Evolutionary conservation across 345 rosid genomes (phyloP), one percentile per base, ranked within the genome.

Genomic region (Eucalyptus shirleyi): DNA sequence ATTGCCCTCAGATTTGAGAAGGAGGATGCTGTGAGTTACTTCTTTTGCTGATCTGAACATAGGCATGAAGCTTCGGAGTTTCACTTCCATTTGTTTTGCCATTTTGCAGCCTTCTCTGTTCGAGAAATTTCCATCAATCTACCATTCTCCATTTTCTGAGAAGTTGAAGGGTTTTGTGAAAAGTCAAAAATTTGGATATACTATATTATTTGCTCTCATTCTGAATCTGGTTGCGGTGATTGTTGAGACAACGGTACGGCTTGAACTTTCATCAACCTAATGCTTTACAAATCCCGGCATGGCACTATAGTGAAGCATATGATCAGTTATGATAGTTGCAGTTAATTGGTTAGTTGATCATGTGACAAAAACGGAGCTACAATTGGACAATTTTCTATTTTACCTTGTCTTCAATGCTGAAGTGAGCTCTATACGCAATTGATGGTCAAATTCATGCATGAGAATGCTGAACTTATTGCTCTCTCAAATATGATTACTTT

Each of bases 221-320:
- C 55, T 98, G 90, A 98, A 98, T 93, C 93, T 98, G 88, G 77
- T 94, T 87, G 98, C 99, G 45, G 99, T 98, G 87, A 93, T 97
- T 77, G 93, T 96, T 65, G 99, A 97, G 92, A 96, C 99, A 91
- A 96, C 98, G 98, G 99, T 98, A 96, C 89, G 93, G 56, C 87
- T 89, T 86, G 44, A 50, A 50, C 26, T 44, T 77, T 12, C 47
- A 77, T 77, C 47, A 23, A 77, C 47, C 9, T 59, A 44, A 59
- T 62, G 89, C 56, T 59, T 77, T 77, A 77, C 47, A 77, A 77
- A 40, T 40, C 30, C 83, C 45, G 16, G 28, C 24, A 44, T 51
- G 40, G 62, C 62, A 30, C 62, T 53, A 34, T 51, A 32, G 40
- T 51, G 88, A 77, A 77, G 47, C 47, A 40, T 15, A 77, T 37